Conservation (phyloP, 2,329 filamentous ascomycete genomes). For the Colletotrichum sp. region DNA sequence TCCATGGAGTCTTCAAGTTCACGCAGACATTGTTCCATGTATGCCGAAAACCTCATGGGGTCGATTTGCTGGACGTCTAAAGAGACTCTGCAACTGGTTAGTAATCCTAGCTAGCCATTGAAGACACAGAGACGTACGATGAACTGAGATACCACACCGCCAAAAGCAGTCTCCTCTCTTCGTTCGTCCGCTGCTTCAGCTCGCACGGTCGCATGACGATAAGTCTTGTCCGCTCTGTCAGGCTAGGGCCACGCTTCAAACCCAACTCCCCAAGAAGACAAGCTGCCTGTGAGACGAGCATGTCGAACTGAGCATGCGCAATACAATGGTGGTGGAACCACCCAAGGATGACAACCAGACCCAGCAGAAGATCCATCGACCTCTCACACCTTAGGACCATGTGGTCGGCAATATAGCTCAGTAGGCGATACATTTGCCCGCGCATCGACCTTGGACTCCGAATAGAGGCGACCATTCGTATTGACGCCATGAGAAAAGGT, state of each 20-base stretch:
- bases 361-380: constrained; percentile 54
- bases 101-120: rapidly evolving
- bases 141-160: constrained; percentile 61
- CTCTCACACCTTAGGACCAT: constrained; percentile 54
- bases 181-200: constrained; percentile 47
- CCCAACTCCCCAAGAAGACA: constrained; percentile 53
- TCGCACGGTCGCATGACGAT: constrained; percentile 45
- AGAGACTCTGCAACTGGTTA: constrained; percentile 39
- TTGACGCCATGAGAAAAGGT: constrained; percentile 54
- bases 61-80: constrained; percentile 50
- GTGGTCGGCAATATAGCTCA: constrained; percentile 50
- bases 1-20: constrained; percentile 49
- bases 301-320: constrained; percentile 56
- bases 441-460: constrained; percentile 51
- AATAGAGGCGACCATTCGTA: constrained; percentile 55
- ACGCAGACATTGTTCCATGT: constrained; percentile 55
- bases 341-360: constrained; percentile 52
- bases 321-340: constrained; percentile 62
- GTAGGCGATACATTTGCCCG: constrained; percentile 53
- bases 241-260: constrained; percentile 44
- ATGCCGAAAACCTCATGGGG: constrained; percentile 54
- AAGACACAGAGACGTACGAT: constrained; percentile 40
- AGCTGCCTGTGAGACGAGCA: constrained; percentile 51
- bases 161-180: constrained; percentile 56
- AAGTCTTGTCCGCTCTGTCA: constrained; percentile 46